Base-by-base conservation (phyloP, 257 asterid genomes). In the Solanum pimpinellifolium region DNA sequence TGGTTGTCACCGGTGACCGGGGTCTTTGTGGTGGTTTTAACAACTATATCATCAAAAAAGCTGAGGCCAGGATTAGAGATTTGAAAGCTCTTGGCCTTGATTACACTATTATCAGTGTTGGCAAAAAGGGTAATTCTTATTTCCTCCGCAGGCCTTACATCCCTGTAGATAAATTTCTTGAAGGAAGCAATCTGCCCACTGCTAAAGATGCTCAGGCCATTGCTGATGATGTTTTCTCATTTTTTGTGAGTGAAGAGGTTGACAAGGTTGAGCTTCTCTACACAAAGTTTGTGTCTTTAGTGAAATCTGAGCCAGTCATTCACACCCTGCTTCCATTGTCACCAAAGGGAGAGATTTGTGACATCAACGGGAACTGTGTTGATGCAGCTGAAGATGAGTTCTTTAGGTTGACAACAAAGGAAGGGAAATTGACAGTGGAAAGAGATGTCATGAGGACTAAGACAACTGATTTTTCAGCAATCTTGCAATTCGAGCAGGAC, bases 11-110 rank as follows among this genome's bases (percentile, higher is more conserved):
- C 2, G 99, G 99, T 10, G 99, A 96, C 70, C 96, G 99, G 21
- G 99, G 99, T 11, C 97, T 96, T 10, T 96, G 99, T 60, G 98
- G 99, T 18, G 98, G 95, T 13, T 96, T 93, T 91, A 96, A 96
- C 87, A 96, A 95, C 73, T 25, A 16, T 11, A 86, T 96, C 88
- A 84, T 96, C 85, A 94, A 93, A 62, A 96, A 96, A 82, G 98
- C 98, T 1, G 98, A 93, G 88, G 4, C 39, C 7, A 89, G 98
- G 20, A 95, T 96, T 9, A 66, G 5, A 21, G 98, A 96, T 13
- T 86, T 95, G 86, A 94, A 91, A 87, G 46, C 5, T 6, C 95
- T 96, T 25, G 98, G 99, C 41, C 75, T 96, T 33, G 95, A 89
- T 0, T 95, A 90, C 93, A 91, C 93, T 1, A 88, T 96, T 16